Base-by-base conservation (phyloP, 306 rosid species). In the Lathyrus aphaca region DNA sequence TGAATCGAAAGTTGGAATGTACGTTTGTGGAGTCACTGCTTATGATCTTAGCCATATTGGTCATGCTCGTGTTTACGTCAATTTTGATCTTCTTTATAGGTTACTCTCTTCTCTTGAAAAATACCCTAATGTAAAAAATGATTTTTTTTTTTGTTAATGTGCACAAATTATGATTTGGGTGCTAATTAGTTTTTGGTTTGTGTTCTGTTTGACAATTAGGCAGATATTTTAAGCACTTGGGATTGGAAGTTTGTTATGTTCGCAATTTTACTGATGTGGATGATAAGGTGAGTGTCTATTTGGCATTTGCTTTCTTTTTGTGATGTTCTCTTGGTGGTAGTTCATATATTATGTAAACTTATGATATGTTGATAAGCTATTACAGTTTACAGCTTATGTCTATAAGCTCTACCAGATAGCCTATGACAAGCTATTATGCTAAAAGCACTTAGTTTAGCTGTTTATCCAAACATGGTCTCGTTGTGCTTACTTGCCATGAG, bases 241-340 rank as follows among this genome's bases (percentile, higher is more conserved):
- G 91, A 9, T 87, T 72, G 74, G 81, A 88, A 79, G 96, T 94
- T 64, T 71, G 74, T 71, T 88, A 94, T 77, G 95, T 94, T 76
- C 95, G 97, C 43, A 94, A 91, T 82, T 94, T 94, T 77, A 94
- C 99, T n/a, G 99, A 94, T 68, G 95, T 94, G 3, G 97, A 94
- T 78, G 97, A 94, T 79, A 94, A 94, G 85, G 99, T 91, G 44
- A 81, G 88, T 37, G 12, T 23, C 77, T 35, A 56, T 66, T 73
- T 73, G 18, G 75, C 12, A 9, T 57, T 40, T 61, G 38, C 38
- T 32, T 32, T 32, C 38, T 32, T 32, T 6, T 6, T 32, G 8
- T 32, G 38, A 6, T 6, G 38, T 32, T 32, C 38, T 32, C 8
- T 32, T 32, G 38, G 38, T 32, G n/a, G n/a, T n/a, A n/a, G n/a